phyloP scores from a whole-genome alignment of 2,329 filamentous ascomycete species.

The Scopulariopsis brevicaulis region DNA sequence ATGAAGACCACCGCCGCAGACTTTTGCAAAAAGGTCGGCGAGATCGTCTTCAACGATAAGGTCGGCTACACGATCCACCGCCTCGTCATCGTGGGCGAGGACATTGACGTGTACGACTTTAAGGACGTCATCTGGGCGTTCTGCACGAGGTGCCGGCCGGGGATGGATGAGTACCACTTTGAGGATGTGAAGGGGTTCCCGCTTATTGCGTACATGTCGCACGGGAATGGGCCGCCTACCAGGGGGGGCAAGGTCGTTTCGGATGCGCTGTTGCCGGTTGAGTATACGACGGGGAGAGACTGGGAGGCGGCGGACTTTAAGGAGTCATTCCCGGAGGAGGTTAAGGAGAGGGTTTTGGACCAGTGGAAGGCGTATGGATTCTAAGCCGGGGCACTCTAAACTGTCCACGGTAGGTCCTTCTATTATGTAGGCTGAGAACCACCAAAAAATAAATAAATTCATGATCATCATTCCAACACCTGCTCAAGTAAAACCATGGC shows the following conservation, averaged over 20 bases:
- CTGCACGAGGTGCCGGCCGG: constrained; percentile 31
- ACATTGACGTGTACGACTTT: constrained; percentile 32
- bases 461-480: neutral
- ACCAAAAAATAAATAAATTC: neutral
- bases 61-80: constrained; percentile 28
- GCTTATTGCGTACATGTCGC: constrained; percentile 33
- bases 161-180: constrained; percentile 28
- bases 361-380: neutral
- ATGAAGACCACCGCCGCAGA: constrained; percentile 34
- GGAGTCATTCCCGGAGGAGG: constrained; percentile 21
- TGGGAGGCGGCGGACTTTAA: constrained; percentile 20
- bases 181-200: constrained; percentile 30
- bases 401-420: too few species aligned
- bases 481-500: neutral
- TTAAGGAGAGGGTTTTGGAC: constrained; percentile 23
- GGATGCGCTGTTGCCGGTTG: constrained; percentile 27
- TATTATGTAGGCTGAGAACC: too few species aligned
- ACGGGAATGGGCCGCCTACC: constrained; percentile 19
- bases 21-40: constrained; percentile 26
- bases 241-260: constrained; percentile 33
- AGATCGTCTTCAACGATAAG: constrained; percentile 30
- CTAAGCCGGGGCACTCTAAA: neutral
- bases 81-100: constrained; percentile 32
- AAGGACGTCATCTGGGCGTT: constrained; percentile 38
- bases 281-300: constrained; percentile 24